Evolutionary conservation across 2,329 filamentous ascomycete genomes (phyloP).

Genomic region (Alternaria sp.): DNA sequence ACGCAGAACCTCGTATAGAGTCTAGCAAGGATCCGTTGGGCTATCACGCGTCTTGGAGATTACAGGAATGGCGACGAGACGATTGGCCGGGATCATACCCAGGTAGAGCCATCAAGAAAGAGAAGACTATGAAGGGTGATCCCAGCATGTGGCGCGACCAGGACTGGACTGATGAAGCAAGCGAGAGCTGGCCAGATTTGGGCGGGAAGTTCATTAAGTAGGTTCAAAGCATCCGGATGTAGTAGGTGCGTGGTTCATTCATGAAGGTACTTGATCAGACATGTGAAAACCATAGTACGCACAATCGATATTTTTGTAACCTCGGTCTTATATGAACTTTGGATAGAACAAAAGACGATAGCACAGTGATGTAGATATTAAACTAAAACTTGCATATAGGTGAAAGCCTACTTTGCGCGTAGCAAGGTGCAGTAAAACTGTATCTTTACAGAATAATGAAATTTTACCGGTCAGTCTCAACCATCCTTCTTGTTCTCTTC

Average conservation of each 20-base stretch:
- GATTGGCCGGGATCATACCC: slow-evolving; percentile 27
- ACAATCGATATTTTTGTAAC: too few relatives aligned
- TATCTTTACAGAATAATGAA: background rate
- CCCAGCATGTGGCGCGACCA: background rate
- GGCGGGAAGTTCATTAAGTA: background rate
- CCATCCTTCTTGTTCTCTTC: background rate
- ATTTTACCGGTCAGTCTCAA: background rate
- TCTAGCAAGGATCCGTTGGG: slow-evolving; percentile 3
- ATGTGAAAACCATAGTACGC: background rate
- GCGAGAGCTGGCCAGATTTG: background rate
- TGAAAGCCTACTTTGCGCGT: background rate
- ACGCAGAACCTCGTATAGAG: slow-evolving; percentile 27
- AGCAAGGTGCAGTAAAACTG: background rate
- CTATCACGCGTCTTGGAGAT: slow-evolving; percentile 12
- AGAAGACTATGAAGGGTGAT: background rate
- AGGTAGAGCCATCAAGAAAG: slow-evolving; percentile 13
- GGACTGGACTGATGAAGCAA: background rate
- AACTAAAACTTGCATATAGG: background rate
- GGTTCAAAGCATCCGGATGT: background rate
- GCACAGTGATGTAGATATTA: background rate
- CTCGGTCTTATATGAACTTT: too few relatives aligned
- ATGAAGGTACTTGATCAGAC: background rate
- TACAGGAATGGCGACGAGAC: slow-evolving; percentile 30
- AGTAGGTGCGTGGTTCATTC: background rate
- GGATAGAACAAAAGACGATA: too few relatives aligned